phyloP scores from a whole-genome alignment of 768 basidiomycete species.

The Favolaschia claudopus region DNA sequence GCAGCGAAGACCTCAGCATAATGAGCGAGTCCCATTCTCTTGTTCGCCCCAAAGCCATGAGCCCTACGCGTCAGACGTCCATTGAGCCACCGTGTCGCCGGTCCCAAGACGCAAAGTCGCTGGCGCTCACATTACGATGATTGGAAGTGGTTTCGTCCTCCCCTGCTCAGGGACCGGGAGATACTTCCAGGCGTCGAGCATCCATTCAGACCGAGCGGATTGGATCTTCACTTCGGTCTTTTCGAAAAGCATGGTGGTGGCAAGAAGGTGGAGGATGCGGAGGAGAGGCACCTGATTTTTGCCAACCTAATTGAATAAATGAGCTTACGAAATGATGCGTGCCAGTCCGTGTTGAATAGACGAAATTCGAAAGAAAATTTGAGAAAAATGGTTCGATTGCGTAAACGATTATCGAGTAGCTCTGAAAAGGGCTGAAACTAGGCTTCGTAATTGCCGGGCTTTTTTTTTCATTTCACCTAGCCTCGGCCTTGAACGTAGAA shows the following conservation, averaged over 20 bases:
- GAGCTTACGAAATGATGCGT: not conserved
- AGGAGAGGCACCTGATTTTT: not conserved
- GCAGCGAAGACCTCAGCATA: constrained; percentile 41
- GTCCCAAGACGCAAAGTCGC: not conserved
- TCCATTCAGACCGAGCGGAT: constrained; percentile 39
- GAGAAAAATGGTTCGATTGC: no score
- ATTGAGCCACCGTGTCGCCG: not conserved
- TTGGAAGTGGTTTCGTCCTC: constrained; percentile 23
- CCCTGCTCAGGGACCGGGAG: constrained; percentile 28
- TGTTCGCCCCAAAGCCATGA: constrained; percentile 41
- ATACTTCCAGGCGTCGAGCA: constrained; percentile 44
- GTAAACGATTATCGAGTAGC: no score
- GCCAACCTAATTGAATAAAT: not conserved
- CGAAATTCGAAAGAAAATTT: no score
- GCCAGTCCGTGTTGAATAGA: no score
- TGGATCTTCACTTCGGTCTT: constrained; percentile 37
- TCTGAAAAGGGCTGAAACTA: no score
- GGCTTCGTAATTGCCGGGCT: no score
- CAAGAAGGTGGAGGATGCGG: not conserved
- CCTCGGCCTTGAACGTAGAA: no score
- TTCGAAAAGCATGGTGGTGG: constrained; percentile 19
- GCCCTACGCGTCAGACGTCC: constrained; percentile 41
- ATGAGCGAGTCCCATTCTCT: constrained; percentile 37
- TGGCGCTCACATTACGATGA: constrained; percentile 40
- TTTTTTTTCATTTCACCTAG: no score